These are phyloP conservation scores for Elsinoe fawcettii DNA, from an alignment of 2,329 filamentous ascomycete species.

Conservation along the genomic window DNA sequence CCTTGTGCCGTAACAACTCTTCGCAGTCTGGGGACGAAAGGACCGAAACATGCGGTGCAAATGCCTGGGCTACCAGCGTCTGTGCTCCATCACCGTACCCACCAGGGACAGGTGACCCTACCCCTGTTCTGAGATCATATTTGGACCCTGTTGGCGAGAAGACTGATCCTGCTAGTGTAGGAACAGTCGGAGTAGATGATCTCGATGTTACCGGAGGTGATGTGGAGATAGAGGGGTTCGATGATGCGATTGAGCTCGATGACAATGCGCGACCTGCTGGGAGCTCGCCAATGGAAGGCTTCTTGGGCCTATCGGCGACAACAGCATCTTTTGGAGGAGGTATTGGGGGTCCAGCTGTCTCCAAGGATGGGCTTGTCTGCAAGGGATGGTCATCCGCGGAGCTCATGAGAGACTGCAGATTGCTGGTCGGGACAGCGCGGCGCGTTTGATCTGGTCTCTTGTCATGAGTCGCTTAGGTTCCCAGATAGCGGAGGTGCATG, in stretches of 20 bases:
- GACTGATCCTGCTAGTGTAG: conserved; percentile 30
- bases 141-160: conserved; percentile 36
- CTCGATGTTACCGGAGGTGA: conserved; percentile 5
- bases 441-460: not conserved
- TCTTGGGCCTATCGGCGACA: not conserved
- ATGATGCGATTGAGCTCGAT: not conserved
- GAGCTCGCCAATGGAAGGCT: not conserved
- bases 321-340: conserved; percentile 10
- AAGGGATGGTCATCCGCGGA: conserved; percentile 11
- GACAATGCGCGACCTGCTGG: not conserved
- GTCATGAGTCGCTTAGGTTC: conserved; percentile 1
- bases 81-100: conserved; percentile 47
- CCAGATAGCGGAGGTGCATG: not conserved
- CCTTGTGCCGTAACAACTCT: conserved; percentile 70
- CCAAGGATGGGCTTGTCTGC: not conserved
- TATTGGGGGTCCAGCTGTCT: not conserved
- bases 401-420: conserved; percentile 11
- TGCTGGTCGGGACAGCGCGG: not conserved
- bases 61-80: conserved; percentile 68
- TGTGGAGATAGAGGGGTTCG: not conserved
- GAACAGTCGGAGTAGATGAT: not conserved
- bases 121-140: conserved; percentile 24
- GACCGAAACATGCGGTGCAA: conserved; percentile 81
- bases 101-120: conserved; percentile 30
- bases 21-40: conserved; percentile 84